Evolutionary conservation across 768 basidiomycete genomes (phyloP).

Genomic region (Mycena alexandri): DNA sequence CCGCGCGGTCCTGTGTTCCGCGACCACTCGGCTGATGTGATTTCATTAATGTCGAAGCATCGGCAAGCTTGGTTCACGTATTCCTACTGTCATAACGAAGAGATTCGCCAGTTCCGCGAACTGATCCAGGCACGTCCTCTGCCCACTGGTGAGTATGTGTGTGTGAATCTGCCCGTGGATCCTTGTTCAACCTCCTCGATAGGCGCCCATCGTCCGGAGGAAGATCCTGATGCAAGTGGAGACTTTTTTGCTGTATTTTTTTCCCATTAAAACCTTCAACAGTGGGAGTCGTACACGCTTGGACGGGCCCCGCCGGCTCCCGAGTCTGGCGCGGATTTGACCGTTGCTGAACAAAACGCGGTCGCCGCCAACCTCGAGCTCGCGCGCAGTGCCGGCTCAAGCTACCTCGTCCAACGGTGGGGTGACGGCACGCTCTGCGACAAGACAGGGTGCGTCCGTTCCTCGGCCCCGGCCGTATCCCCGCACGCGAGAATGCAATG

Average conservation of each 20-base stretch:
- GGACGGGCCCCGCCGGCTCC: slow-evolving; percentile 75
- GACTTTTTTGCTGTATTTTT: slow-evolving; percentile 41
- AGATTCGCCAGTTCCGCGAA: slow-evolving; percentile 97
- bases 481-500: slow-evolving; percentile 4
- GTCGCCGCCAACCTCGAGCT: slow-evolving; percentile 80
- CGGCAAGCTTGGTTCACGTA: slow-evolving; percentile 98
- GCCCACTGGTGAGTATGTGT: slow-evolving; percentile 63
- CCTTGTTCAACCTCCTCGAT: slow-evolving; percentile 34
- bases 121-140: slow-evolving; percentile 73
- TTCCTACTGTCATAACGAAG: slow-evolving; percentile 93
- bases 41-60: slow-evolving; percentile 64
- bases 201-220: slow-evolving; percentile 84
- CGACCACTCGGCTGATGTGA: slow-evolving; percentile 45
- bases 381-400: slow-evolving; percentile 80
- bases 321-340: slow-evolving; percentile 73
- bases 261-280: slow-evolving; percentile 39
- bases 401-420: slow-evolving; percentile 95
- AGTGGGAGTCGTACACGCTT: slow-evolving; percentile 86
- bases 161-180: slow-evolving; percentile 32
- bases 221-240: slow-evolving; percentile 82
- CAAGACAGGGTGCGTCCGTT: slow-evolving; percentile 71
- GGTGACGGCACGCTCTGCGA: slow-evolving; percentile 93
- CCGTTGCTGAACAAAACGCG: slow-evolving; percentile 74
- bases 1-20: slow-evolving; percentile 47
- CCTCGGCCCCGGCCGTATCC: slow-evolving; percentile 10